Evolutionary conservation across 2,329 filamentous ascomycete genomes (phyloP).

Genomic region (Setomelanomma holmii): DNA sequence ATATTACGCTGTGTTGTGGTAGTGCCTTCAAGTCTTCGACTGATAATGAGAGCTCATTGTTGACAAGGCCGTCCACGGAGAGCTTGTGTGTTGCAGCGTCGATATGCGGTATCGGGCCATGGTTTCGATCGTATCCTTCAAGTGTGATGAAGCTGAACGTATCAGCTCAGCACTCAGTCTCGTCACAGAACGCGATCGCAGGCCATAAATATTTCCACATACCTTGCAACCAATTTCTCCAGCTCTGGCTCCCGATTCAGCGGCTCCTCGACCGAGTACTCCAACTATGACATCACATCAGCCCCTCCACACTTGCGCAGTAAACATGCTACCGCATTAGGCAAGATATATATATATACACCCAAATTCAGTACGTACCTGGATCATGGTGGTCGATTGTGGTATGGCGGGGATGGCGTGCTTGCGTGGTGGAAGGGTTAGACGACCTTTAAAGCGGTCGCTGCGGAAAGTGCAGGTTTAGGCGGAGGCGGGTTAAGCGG

Average conservation of each 20-base stretch:
- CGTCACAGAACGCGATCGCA: neutral
- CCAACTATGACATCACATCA: slow-evolving; percentile 41
- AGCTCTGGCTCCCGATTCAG: slow-evolving; percentile 58
- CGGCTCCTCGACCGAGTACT: slow-evolving; percentile 54
- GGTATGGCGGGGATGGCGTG: slow-evolving; percentile 39
- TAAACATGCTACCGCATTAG: slow-evolving; percentile 25
- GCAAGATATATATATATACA: slow-evolving; percentile 15
- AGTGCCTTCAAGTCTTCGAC: slow-evolving; percentile 57
- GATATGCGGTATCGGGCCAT: slow-evolving; percentile 60
- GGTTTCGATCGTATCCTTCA: slow-evolving; percentile 64
- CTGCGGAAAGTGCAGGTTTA: slow-evolving; percentile 17
- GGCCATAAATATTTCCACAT: neutral
- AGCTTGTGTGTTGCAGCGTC: slow-evolving; percentile 52
- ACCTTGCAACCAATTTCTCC: slow-evolving; percentile 55
- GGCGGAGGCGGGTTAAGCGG: slow-evolving; percentile 16
- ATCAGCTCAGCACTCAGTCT: neutral
- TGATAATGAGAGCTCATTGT: slow-evolving; percentile 53
- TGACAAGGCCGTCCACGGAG: slow-evolving; percentile 59
- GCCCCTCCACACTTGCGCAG: slow-evolving; percentile 1
- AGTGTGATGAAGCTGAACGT: slow-evolving; percentile 58
- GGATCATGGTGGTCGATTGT: slow-evolving; percentile 30
- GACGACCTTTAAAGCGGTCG: slow-evolving; percentile 14
- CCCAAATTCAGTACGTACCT: slow-evolving; percentile 27
- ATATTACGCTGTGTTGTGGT: slow-evolving; percentile 62
- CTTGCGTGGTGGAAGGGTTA: slow-evolving; percentile 29